A percentile compares a stretch with the other conserved stretches of the same genome.
Conservation (phyloP, 2,329 filamentous ascomycete species). For the Nigrospora osmanthi region DNA sequence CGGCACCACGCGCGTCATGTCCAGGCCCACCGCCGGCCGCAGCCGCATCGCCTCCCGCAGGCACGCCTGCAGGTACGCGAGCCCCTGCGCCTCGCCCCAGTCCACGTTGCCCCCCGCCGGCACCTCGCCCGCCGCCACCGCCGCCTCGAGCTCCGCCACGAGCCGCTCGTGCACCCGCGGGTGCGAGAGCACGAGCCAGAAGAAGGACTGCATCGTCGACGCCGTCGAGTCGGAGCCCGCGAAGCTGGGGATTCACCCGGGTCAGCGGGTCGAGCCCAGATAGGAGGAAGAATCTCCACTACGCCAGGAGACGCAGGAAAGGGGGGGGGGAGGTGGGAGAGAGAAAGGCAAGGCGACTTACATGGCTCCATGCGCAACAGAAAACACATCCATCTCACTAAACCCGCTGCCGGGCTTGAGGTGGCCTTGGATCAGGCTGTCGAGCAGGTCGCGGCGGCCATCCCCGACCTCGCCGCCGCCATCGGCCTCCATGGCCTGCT, state of each 20-base stretch:
- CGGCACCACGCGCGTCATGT: slow-evolving; percentile 43
- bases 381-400: slow-evolving; percentile 44
- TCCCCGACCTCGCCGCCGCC: too few species aligned
- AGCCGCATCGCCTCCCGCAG: slow-evolving; percentile 49
- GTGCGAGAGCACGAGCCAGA: slow-evolving; percentile 39
- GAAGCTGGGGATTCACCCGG: slow-evolving; percentile 28
- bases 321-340: not conserved
- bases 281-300: not conserved
- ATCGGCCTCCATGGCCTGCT: slow-evolving; percentile 26
- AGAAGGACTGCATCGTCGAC: slow-evolving; percentile 50
- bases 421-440: slow-evolving; percentile 43
- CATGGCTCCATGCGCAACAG: slow-evolving; percentile 49
- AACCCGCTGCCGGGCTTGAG: slow-evolving; percentile 40
- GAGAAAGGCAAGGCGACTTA: slow-evolving; percentile 19
- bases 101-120: slow-evolving; percentile 32
- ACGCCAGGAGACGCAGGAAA: too few species aligned
- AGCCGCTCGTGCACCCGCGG: slow-evolving; percentile 30
- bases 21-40: slow-evolving; percentile 46
- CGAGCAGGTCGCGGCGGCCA: slow-evolving; percentile 41
- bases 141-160: slow-evolving; percentile 33
- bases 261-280: not conserved
- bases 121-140: slow-evolving; percentile 25
- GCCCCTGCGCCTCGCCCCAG: slow-evolving; percentile 37
- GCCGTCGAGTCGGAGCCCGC: slow-evolving; percentile 55
- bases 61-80: slow-evolving; percentile 49